Evolutionary conservation across 306 rosid genomes (phyloP), one percentile per base, ranked within the genome.

Genomic region (Oxytropis ochrocephala): DNA sequence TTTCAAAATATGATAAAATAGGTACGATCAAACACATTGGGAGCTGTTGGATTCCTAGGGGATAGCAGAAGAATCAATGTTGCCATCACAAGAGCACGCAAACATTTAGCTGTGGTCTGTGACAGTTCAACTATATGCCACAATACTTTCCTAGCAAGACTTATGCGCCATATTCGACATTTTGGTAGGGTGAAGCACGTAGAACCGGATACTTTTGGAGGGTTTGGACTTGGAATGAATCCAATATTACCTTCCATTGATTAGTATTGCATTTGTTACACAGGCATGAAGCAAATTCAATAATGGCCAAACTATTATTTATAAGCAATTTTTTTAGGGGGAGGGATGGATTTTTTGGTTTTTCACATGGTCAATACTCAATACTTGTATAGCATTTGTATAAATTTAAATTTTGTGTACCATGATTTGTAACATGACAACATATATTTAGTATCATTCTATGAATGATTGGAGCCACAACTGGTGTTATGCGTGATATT

Each of bases 111-210:
- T 4, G 81, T 90, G 16, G 91, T 90, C 10, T 90, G 94, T 52
- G 96, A 90, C 74, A 85, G 88, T 86, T 90, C 96, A 4, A 90
- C 96, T 12, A 84, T 90, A 68, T 90, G 96, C 82, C 96, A 90
- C 70, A 87, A 90, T 35, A 74, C 96, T 21, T 90, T 90, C 86
- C 76, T 90, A 50, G 94, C 96, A 33, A 90, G 94, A 69, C 94
- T 90, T 35, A 77, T 90, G 73, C 96, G 94, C 13, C 91, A 90
- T 53, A 84, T 90, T 73, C 87, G 96, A 64, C 84, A 85, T 75
- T 78, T 76, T 57, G 96, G 96, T 19, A 76, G 81, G 74, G 89
- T 90, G 81, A 87, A 90, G 80, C 91, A 85, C 70, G 89, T 85
- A 17, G 94, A 85, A 30, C 94, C 96, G 10, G 89, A 87, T 79